These are phyloP conservation scores for Helotiales sp. DNA, from an alignment of 2,329 filamentous ascomycete genomes.

Conservation along the genomic window DNA sequence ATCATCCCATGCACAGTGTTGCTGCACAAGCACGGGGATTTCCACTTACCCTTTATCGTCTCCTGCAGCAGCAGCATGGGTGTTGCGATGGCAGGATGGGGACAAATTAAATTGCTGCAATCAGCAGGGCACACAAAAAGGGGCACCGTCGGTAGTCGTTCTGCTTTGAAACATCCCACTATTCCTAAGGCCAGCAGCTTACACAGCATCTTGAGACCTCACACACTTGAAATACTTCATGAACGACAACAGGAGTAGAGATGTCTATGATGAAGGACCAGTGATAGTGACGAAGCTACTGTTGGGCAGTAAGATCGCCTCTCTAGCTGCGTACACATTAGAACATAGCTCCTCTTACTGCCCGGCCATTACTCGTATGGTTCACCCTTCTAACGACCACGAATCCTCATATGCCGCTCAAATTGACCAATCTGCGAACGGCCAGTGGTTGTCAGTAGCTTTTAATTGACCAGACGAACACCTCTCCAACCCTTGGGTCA, in stretches of 20 bases:
- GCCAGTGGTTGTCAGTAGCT: neutral
- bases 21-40: neutral
- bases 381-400: neutral
- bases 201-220: neutral
- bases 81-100: neutral
- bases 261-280: too few species aligned
- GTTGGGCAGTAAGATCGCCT: neutral
- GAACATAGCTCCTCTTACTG: too few species aligned
- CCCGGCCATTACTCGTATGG: neutral
- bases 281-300: neutral
- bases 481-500: neutral
- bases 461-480: constrained; percentile 4
- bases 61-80: constrained; percentile 14
- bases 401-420: constrained; percentile 1
- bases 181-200: neutral
- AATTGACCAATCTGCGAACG: neutral
- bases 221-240: too few species aligned
- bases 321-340: neutral
- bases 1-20: neutral
- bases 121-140: neutral
- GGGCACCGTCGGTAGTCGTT: neutral
- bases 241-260: too few species aligned
- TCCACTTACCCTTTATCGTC: constrained; percentile 1
- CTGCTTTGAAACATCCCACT: neutral
- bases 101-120: constrained; percentile 6